Evolutionary conservation across 2,329 filamentous ascomycete species (phyloP).

Genomic region (Xylariaceae sp.): DNA sequence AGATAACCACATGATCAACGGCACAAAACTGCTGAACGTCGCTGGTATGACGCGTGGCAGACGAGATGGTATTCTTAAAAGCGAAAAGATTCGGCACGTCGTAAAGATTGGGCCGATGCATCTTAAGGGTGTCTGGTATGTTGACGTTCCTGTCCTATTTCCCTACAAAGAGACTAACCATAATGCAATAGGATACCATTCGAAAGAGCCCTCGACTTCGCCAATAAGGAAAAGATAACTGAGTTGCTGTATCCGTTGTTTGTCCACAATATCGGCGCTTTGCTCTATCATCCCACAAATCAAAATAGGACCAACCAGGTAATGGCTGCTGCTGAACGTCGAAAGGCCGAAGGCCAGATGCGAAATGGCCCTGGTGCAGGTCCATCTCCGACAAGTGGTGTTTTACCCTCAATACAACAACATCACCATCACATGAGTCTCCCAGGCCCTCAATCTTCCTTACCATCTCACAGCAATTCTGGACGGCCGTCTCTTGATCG

Average conservation of each 20-base stretch:
- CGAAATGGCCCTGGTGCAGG: slow-evolving; percentile 52
- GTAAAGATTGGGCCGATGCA: slow-evolving; percentile 99
- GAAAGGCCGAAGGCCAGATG: slow-evolving; percentile 68
- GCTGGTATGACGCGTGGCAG: slow-evolving; percentile 96
- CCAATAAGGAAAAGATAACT: slow-evolving; percentile 99
- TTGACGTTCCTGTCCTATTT: background rate
- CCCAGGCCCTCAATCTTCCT: slow-evolving; percentile 50
- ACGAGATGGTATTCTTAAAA: slow-evolving; percentile 94
- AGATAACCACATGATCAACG: slow-evolving; percentile 99
- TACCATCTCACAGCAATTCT: slow-evolving; percentile 66
- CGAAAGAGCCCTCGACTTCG: slow-evolving; percentile 94
- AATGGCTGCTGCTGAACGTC: slow-evolving; percentile 77
- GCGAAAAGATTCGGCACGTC: slow-evolving; percentile 92
- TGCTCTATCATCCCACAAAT: slow-evolving; percentile 92
- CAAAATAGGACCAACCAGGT: slow-evolving; percentile 77
- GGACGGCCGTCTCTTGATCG: slow-evolving; percentile 75
- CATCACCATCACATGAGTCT: slow-evolving; percentile 60
- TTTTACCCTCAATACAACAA: slow-evolving; percentile 65
- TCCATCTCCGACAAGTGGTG: slow-evolving; percentile 44
- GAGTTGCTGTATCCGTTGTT: slow-evolving; percentile 93
- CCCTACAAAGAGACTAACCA: slow-evolving; percentile 7
- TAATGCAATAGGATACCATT: slow-evolving; percentile 79
- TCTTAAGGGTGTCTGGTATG: slow-evolving; percentile 88
- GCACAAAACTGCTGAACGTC: slow-evolving; percentile 93
- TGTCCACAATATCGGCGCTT: slow-evolving; percentile 91